Conservation (phyloP, 2,329 filamentous ascomycete genomes). For the Epichloe gansuensis region DNA sequence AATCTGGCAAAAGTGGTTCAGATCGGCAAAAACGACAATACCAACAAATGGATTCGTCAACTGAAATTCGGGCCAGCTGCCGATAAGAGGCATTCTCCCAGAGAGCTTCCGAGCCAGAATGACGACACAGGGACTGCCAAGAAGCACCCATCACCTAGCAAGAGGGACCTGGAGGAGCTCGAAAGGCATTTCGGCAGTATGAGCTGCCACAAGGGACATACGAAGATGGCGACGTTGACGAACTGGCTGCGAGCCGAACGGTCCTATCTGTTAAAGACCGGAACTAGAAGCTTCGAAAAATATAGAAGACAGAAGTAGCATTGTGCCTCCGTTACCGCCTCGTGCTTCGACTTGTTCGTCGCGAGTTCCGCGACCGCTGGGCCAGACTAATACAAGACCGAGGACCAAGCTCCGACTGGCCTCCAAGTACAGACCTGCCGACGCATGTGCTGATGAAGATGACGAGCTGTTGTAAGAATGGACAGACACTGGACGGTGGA, state of each 20-base stretch:
- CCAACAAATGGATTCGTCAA: conserved; percentile 1
- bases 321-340: background rate
- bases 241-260: conserved; percentile 14
- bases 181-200: conserved; percentile 24
- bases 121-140: conserved; percentile 17
- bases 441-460: background rate
- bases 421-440: background rate
- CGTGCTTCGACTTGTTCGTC: background rate
- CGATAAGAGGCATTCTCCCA: background rate
- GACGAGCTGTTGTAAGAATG: conserved; percentile 4
- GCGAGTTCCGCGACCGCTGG: background rate
- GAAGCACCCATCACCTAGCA: conserved; percentile 35
- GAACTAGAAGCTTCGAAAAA: conserved; percentile 12
- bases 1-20: conserved; percentile 8
- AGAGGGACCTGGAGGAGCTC: conserved; percentile 26
- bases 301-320: background rate
- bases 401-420: background rate
- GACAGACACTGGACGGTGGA: no score
- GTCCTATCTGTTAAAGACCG: conserved; percentile 15
- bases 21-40: conserved; percentile 2
- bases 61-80: background rate
- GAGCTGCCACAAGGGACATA: conserved; percentile 11
- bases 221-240: conserved; percentile 16
- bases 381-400: background rate
- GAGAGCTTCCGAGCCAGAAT: background rate